Base-by-base conservation (phyloP, 495 filamentous ascomycete genomes). In the Trichocladium uniseriatum region DNA sequence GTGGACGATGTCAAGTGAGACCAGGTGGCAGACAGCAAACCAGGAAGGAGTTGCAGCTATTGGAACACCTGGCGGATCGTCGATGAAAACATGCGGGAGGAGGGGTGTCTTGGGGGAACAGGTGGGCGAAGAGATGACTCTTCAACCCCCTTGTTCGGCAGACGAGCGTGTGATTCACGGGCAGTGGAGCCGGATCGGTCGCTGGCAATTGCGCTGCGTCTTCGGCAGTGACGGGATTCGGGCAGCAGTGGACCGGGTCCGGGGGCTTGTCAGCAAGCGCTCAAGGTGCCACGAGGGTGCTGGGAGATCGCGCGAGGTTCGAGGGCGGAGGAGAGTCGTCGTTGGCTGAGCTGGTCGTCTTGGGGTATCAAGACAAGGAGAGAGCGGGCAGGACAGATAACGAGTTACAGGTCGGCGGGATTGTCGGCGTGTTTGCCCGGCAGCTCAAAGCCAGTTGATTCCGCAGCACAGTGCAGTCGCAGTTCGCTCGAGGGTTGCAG, bases 61-160 rank as follows among this genome's bases (percentile, higher is more conserved):
- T 53, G 56, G 46, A 64, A 63, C 63, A 66, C 63, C 63, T 67
- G 64, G 63, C 50, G 49, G 45, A 43, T 53, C 56, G 59, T 59
- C 52, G 57, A 64, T 60, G 68, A 60, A 55, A 62, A 66, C 69
- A 72, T 72, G 62, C 69, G 69, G 60, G 55, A 53, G 52, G 46
- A 36, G 22, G 52, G 54, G 40, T 51, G 54, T 54, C 44, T 65
- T 53, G 38, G 53, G 55, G 58, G 68, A 67, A 70, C 58, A 68
- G 63, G 70, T 53, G 63, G 69, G 61, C 58, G 61, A 70, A 68
- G 68, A 69, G 67, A 62, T 71, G 62, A 67, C 70, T 71, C 69
- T 67, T 64, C 67, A 55, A 62, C 65, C 65, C 65, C 65, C 69
- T 63, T 66, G 60, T 63, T 64, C 60, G 48, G 45, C 50, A 56